Evolutionary conservation across 306 rosid species (phyloP).

Genomic region (Acacia acuminata): DNA sequence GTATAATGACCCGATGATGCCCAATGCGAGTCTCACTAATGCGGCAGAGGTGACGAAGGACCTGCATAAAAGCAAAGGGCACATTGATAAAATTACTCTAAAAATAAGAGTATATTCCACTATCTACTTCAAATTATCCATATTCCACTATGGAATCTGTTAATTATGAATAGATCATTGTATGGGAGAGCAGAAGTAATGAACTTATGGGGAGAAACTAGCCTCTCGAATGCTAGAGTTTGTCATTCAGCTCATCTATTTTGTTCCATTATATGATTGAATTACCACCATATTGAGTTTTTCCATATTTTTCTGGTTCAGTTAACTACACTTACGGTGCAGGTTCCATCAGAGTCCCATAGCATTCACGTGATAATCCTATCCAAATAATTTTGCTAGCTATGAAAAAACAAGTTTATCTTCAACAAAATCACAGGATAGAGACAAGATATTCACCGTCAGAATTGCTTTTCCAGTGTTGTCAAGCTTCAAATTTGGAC

Average conservation of each 20-base stretch:
- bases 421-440: constrained; percentile 8
- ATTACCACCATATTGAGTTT: not conserved
- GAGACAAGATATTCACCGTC: constrained; percentile 54
- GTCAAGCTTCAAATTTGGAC: constrained; percentile 86
- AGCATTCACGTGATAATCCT: not conserved
- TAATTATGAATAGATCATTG: not conserved
- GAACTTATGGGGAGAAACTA: not conserved
- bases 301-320: not conserved
- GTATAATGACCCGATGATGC: constrained; percentile 74
- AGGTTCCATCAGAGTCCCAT: not conserved
- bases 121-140: not conserved
- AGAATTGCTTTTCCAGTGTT: constrained; percentile 89
- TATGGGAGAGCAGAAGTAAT: not conserved
- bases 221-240: not conserved
- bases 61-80: constrained; percentile 50
- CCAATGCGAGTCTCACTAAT: constrained; percentile 81
- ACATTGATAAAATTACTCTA: not conserved
- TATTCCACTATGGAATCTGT: not conserved
- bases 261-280: not conserved
- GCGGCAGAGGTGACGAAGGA: constrained; percentile 95
- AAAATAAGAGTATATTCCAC: not conserved
- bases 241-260: not conserved
- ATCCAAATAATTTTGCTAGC: not conserved
- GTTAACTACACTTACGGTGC: not conserved
- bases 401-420: not conserved